These are phyloP conservation scores for Populus trichocarpa DNA, from an alignment of 441 rosid species.

Conservation along the genomic window DNA sequence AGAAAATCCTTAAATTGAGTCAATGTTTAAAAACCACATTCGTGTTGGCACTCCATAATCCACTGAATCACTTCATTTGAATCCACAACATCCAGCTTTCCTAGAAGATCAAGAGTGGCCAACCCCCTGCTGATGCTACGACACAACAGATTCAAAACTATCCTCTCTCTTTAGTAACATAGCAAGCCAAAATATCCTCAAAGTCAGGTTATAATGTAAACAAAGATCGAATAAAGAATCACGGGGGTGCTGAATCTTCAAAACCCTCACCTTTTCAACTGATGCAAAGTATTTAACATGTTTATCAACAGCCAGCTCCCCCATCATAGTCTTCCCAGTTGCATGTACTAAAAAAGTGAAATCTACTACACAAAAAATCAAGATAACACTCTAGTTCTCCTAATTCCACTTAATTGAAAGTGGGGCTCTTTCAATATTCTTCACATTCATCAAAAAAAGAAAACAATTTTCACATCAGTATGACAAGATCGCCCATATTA, in stretches of 20 bases:
- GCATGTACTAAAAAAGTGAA: not conserved
- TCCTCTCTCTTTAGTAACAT: constrained; percentile 55
- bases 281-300: constrained; percentile 21
- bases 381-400: not conserved
- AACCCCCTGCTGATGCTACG: constrained; percentile 60
- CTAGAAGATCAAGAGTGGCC: constrained; percentile 64
- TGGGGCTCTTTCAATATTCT: not conserved
- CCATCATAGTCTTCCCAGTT: constrained; percentile 7
- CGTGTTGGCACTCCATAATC: no score
- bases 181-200: not conserved
- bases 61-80: no score
- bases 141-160: constrained; percentile 69
- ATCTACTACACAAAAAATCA: no score
- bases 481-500: not conserved
- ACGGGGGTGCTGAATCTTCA: not conserved
- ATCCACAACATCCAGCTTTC: not conserved
- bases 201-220: not conserved
- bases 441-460: not conserved
- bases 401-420: not conserved
- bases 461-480: not conserved
- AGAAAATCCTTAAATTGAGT: no score
- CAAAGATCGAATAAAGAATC: not conserved
- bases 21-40: no score
- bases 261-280: constrained; percentile 56
- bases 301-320: constrained; percentile 16